Evolutionary conservation across 2,329 filamentous ascomycete species (phyloP).

Genomic region (Botrytis deweyae): DNA sequence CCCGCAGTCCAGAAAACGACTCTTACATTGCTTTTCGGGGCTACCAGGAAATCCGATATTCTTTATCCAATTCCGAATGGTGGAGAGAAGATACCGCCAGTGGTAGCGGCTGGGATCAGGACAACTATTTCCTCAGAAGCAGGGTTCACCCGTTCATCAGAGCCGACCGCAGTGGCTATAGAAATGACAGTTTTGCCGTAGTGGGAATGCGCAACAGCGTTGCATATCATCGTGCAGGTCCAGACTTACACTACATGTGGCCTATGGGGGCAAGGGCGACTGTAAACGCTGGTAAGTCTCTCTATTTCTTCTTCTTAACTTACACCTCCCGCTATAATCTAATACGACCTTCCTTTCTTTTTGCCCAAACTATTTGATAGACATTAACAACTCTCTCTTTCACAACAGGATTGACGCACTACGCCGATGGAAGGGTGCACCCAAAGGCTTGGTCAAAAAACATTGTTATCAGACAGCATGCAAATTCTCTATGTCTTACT

Average conservation of each 20-base stretch:
- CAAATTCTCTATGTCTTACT: neutral
- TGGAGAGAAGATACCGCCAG: neutral
- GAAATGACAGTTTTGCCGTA: neutral
- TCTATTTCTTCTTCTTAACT: neutral
- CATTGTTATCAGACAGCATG: neutral
- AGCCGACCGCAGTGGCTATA: neutral
- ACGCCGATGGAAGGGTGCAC: neutral
- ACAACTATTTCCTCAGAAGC: slow-evolving; percentile 15
- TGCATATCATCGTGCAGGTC: neutral
- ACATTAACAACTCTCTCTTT: neutral
- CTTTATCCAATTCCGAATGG: neutral
- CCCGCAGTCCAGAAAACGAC: neutral
- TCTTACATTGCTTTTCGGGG: neutral
- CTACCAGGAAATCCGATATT: neutral
- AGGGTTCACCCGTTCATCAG: neutral
- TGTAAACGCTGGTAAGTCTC: neutral
- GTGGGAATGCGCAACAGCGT: neutral
- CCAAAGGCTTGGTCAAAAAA: neutral
- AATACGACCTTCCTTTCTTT: neutral
- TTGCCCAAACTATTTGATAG: neutral
- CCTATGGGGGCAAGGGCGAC: neutral
- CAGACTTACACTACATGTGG: slow-evolving; percentile 3
- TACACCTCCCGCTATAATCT: neutral
- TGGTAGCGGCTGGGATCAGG: neutral
- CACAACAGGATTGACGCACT: neutral